Evolutionary conservation across 75 land plant genomes (phyloP).

Genomic region (Isoetes taiwanensis): DNA sequence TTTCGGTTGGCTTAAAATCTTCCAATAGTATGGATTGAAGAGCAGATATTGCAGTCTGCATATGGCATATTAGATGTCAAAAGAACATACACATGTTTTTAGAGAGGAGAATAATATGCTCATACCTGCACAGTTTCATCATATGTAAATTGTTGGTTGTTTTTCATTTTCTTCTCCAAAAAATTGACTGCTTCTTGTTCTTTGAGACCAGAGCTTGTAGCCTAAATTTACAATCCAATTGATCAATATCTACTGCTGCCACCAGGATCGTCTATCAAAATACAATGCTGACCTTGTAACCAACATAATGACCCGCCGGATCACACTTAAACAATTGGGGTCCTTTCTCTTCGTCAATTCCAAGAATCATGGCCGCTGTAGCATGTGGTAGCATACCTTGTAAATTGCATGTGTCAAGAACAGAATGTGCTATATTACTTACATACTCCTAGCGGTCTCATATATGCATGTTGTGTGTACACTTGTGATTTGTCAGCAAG

Average conservation of each 20-base stretch:
- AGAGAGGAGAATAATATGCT: background rate
- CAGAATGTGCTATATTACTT: constrained; percentile 9
- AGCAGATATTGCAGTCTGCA: constrained; percentile 73
- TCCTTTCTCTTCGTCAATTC: constrained; percentile 83
- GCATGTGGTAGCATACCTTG: background rate
- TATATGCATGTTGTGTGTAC: constrained; percentile 92
- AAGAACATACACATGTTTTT: background rate
- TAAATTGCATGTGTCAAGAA: background rate
- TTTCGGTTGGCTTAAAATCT: constrained; percentile 83
- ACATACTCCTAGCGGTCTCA: constrained; percentile 96
- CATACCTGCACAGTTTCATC: constrained; percentile 89
- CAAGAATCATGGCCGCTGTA: constrained; percentile 81
- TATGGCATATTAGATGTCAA: background rate
- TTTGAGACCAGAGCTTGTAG: constrained; percentile 79
- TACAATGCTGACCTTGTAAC: constrained; percentile 50
- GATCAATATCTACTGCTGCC: background rate
- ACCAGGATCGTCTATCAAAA: too few relatives aligned
- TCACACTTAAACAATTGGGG: constrained; percentile 88
- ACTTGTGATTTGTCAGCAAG: constrained; percentile 93
- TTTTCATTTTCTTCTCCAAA: constrained; percentile 90
- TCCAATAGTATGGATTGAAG: constrained; percentile 76
- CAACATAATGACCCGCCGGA: constrained; percentile 90
- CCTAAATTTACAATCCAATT: constrained; percentile 25
- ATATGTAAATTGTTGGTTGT: constrained; percentile 62
- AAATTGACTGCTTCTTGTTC: constrained; percentile 91